A percentile compares a stretch with the other conserved stretches of the same genome.
These are phyloP conservation scores for Cystobasidium tubakii DNA, from an alignment of 768 basidiomycete genomes.

Conservation along the genomic window DNA sequence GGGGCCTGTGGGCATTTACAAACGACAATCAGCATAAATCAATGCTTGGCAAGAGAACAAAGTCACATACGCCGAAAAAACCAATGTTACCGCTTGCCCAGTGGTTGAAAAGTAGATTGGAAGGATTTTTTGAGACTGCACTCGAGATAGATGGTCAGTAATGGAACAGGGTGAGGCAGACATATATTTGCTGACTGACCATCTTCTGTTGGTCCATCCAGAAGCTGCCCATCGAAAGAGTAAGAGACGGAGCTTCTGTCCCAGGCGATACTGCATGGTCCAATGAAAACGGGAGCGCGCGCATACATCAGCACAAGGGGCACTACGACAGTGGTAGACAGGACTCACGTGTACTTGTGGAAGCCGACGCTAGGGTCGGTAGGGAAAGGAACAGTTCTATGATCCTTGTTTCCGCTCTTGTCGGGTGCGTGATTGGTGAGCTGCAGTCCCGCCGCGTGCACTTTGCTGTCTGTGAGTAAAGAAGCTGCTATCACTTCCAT, in stretches of 20 bases:
- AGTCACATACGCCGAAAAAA: conserved; percentile 16
- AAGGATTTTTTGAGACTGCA: not conserved
- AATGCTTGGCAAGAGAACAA: too few relatives aligned
- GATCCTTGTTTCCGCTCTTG: not conserved
- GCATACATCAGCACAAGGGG: not conserved
- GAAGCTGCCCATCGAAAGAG: not conserved
- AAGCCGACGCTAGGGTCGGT: not conserved
- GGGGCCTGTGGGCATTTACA: conserved; percentile 4
- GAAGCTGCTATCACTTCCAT: conserved; percentile 11
- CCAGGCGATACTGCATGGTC: not conserved
- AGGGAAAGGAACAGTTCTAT: not conserved
- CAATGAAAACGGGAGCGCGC: not conserved
- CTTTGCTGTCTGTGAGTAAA: not conserved
- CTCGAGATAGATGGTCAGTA: not conserved
- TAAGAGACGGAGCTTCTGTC: not conserved
- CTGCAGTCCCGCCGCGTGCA: not conserved
- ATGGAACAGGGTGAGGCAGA: too few relatives aligned
- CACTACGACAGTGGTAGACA: not conserved
- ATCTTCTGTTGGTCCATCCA: not conserved
- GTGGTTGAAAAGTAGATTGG: not conserved
- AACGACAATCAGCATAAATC: conserved; percentile 7
- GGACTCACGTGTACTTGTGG: conserved; percentile 18
- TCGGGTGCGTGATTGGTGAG: conserved; percentile 25
- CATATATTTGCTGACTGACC: not conserved
- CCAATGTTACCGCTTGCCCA: conserved; percentile 2